Evolutionary conservation across 805 yeast species (phyloP).

Genomic region (Wickerhamomyces alni): DNA sequence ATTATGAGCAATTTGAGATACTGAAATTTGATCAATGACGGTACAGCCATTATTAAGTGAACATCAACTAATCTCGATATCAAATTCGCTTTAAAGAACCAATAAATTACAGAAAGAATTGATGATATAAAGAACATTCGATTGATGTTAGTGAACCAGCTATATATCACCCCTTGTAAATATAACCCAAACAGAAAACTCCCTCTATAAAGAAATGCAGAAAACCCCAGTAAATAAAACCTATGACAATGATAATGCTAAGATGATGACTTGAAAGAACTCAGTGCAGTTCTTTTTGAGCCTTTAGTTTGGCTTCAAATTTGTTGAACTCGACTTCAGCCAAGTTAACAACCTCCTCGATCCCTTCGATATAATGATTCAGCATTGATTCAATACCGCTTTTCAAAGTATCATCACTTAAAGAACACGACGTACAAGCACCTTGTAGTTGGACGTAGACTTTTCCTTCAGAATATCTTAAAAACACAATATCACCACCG

Average conservation of each 20-base stretch:
- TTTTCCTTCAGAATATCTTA: slow-evolving; percentile 80
- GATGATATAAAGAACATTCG: no score
- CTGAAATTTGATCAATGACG: slow-evolving; percentile 19
- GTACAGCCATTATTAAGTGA: slow-evolving; percentile 25
- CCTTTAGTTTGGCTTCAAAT: slow-evolving; percentile 21
- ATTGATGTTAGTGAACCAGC: no score
- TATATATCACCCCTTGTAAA: no score
- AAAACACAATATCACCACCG: slow-evolving; percentile 93
- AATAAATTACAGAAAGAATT: no score
- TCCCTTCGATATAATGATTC: slow-evolving; percentile 95
- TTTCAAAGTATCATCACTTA: slow-evolving; percentile 86
- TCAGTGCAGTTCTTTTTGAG: slow-evolving; percentile 10
- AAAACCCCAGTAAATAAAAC: no score
- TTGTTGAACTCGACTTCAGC: slow-evolving; percentile 25
- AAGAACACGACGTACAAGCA: slow-evolving; percentile 91
- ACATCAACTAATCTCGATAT: slow-evolving; percentile 49
- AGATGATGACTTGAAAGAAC: background rate
- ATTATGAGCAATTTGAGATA: slow-evolving; percentile 16
- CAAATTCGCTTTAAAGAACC: slow-evolving; percentile 45
- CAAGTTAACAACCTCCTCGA: slow-evolving; percentile 56
- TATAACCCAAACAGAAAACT: no score
- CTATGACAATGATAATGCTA: no score
- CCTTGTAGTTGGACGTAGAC: slow-evolving; percentile 89
- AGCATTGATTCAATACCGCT: slow-evolving; percentile 97
- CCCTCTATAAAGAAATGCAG: no score